phyloP scores from a whole-genome alignment of 306 rosid genomes.

The Cucurbita maxima region DNA sequence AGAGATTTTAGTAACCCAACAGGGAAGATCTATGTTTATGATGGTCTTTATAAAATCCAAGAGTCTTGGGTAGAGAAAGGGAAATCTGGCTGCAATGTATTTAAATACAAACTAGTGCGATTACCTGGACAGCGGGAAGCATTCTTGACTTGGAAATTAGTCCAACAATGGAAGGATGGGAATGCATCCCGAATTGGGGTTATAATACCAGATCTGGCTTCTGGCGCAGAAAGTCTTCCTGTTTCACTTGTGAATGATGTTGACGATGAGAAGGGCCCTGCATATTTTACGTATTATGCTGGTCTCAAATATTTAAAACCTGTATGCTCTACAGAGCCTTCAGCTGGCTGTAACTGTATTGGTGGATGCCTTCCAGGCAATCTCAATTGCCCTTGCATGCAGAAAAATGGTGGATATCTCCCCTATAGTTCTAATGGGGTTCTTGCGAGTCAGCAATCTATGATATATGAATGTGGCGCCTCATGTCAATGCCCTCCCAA shows the following conservation, averaged over 20 bases:
- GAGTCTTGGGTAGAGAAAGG: constrained; percentile 79
- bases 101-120: constrained; percentile 57
- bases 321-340: constrained; percentile 27
- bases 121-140: constrained; percentile 59
- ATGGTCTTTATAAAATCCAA: constrained; percentile 75
- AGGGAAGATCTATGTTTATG: constrained; percentile 79
- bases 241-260: constrained; percentile 91
- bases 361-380: constrained; percentile 62
- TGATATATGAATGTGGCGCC: constrained; percentile 65
- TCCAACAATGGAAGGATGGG: constrained; percentile 63
- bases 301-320: constrained; percentile 46
- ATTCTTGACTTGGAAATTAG: constrained; percentile 51
- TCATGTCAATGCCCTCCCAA: constrained; percentile 67
- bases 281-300: constrained; percentile 57
- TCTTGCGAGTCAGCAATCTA: constrained; percentile 48
- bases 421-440: constrained; percentile 45
- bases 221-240: constrained; percentile 69
- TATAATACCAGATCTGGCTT: constrained; percentile 81
- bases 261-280: constrained; percentile 90
- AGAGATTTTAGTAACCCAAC: constrained; percentile 38
- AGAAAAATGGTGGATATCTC: constrained; percentile 51
- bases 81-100: constrained; percentile 62
- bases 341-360: constrained; percentile 51
- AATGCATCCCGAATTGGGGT: constrained; percentile 46
- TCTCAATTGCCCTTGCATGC: constrained; percentile 52